These are phyloP conservation scores for Coleophoma cylindrospora DNA, from an alignment of 2,329 filamentous ascomycete genomes.

Conservation along the genomic window DNA sequence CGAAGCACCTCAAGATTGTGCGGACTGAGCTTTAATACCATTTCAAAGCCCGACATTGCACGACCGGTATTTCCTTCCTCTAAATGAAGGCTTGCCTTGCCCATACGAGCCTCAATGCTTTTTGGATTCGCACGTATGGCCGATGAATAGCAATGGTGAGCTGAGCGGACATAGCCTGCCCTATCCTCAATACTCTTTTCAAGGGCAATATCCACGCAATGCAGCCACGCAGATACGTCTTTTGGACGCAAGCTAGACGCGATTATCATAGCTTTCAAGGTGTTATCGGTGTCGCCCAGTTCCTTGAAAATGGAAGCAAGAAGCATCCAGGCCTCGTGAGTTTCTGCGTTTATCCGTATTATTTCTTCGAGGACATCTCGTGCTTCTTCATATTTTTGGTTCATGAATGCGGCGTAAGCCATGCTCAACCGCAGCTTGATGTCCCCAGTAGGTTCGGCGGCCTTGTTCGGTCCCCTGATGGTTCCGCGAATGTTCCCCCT, in stretches of 20 bases:
- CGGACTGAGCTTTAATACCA: slow-evolving; percentile 41
- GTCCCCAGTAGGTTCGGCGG: slow-evolving; percentile 64
- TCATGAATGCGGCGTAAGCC: slow-evolving; percentile 64
- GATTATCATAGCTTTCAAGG: slow-evolving; percentile 54
- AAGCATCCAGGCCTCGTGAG: slow-evolving; percentile 59
- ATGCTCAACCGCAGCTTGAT: slow-evolving; percentile 63
- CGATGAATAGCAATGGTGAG: slow-evolving; percentile 53
- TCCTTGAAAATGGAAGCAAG: slow-evolving; percentile 58
- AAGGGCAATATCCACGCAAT: slow-evolving; percentile 51
- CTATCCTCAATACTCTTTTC: slow-evolving; percentile 41
- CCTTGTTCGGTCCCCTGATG: slow-evolving; percentile 40
- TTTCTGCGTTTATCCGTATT: slow-evolving; percentile 64
- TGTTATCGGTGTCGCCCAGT: slow-evolving; percentile 49
- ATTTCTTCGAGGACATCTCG: slow-evolving; percentile 55
- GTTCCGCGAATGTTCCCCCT: slow-evolving; percentile 2
- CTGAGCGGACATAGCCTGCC: slow-evolving; percentile 44
- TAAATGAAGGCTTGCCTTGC: slow-evolving; percentile 53
- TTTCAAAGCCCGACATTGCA: slow-evolving; percentile 52
- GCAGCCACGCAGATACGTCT: slow-evolving; percentile 52
- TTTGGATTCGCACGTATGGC: slow-evolving; percentile 52
- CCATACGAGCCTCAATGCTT: slow-evolving; percentile 48
- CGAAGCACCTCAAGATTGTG: slow-evolving; percentile 37
- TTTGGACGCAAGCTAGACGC: slow-evolving; percentile 60
- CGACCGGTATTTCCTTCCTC: slow-evolving; percentile 47
- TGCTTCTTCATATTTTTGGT: slow-evolving; percentile 54